Base-by-base conservation (phyloP, 140 eudicot species). In the Flaveria floridana region DNA sequence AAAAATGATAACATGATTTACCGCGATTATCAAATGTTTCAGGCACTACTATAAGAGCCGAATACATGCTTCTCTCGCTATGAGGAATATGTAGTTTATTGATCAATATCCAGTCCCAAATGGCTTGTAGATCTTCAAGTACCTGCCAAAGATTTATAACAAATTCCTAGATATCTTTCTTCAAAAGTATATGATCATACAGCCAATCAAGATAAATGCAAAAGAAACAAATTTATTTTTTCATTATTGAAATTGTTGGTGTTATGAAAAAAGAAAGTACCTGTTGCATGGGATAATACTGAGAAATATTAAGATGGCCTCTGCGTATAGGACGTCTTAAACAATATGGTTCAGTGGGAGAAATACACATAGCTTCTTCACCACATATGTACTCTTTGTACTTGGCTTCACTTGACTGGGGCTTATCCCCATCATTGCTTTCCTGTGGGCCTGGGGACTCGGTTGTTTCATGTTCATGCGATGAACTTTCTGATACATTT, bases 11-110 rank as follows among this genome's bases (percentile, higher is more conserved):
- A 76, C 16, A 76, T 51, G 47, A 75, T 4, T 77, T 87, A 94
- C 99, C 97, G 39, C 92, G 92, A 78, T 83, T 87, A 70, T 95
- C 99, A 84, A 88, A 91, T 30, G 99, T 88, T 85, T 95, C 99
- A 4, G 99, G 99, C 79, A 95, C 88, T 56, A 95, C 97, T 63
- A 95, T 82, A 72, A 95, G 72, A 78, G 89, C 95, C 30, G 97
- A 91, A 84, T 83, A 91, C 87, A 79, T 79, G 74, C 75, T 76
- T 82, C 99, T 91, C 71, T 88, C 83, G 80, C 82, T 84, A 13
- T 64, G 89, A 41, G 89, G 89, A 72, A 95, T 88, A 73, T 84
- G 86, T 80, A 91, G 81, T 59, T 88, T 91, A 78, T 91, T 91
- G 47, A 82, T 75, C 81, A 95, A 81, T 70, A 95, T 82, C 99